These are phyloP conservation scores for Quercus dentata DNA, from an alignment of 306 rosid genomes.

Conservation along the genomic window DNA sequence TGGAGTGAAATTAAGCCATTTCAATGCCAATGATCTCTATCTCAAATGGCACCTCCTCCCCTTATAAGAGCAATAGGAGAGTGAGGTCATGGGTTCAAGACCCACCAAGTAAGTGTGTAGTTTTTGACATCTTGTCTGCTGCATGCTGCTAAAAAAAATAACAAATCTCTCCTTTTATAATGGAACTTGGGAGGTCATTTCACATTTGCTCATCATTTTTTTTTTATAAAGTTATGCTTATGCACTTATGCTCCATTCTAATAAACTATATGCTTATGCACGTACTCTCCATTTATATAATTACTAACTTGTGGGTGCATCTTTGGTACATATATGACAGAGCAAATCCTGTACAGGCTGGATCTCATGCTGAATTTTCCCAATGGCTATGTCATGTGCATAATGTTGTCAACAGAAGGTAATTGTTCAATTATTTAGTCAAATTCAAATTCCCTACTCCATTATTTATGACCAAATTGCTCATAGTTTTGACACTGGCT, in stretches of 20 bases:
- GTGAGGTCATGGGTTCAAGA: no score
- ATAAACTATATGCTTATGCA: no score
- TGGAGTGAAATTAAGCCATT: neutral
- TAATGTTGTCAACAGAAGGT: slow-evolving; percentile 87
- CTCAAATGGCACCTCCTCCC: no score
- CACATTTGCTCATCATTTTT: neutral
- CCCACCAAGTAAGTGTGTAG: no score
- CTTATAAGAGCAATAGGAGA: no score
- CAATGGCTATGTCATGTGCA: slow-evolving; percentile 83
- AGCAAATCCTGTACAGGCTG: slow-evolving; percentile 76
- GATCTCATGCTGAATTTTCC: slow-evolving; percentile 76
- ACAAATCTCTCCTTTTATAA: neutral
- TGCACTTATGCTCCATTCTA: no score
- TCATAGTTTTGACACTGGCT: neutral
- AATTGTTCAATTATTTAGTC: neutral
- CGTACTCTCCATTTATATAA: neutral
- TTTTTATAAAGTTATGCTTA: no score
- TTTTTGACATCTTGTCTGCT: neutral
- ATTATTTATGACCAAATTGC: neutral
- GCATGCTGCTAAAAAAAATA: neutral
- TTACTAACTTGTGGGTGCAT: neutral
- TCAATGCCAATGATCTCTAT: no score
- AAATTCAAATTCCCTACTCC: neutral
- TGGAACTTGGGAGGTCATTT: neutral
- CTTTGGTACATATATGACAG: slow-evolving; percentile 40